These are phyloP conservation scores for Chlamydomonas reinhardtii DNA, from an alignment of 163 green algal species.

Conservation along the genomic window DNA sequence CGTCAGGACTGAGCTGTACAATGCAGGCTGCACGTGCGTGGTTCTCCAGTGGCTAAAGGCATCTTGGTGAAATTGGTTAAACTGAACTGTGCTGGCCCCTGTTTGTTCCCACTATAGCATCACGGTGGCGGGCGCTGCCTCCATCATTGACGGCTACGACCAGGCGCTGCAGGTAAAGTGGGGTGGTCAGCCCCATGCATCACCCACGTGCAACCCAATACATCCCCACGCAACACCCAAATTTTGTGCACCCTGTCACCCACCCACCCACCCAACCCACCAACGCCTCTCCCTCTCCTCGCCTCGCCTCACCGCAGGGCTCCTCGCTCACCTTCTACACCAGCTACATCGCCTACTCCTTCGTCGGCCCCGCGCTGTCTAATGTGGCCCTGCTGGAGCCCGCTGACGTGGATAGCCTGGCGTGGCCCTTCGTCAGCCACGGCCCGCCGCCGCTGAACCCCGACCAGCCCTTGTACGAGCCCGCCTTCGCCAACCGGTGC, in stretches of 20 bases:
- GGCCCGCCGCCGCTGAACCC: background rate
- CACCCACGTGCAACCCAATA: no score
- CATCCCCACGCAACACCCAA: no score
- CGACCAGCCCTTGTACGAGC: background rate
- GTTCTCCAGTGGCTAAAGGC: no score
- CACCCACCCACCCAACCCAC: background rate
- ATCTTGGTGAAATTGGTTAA: no score
- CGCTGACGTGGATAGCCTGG: background rate
- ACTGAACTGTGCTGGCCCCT: background rate
- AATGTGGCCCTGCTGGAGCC: slow-evolving; percentile 43
- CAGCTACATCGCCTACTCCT: background rate
- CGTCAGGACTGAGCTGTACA: no score
- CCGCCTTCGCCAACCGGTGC: background rate
- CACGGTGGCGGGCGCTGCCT: background rate
- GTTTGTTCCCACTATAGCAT: background rate
- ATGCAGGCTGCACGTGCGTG: no score
- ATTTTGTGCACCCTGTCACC: no score
- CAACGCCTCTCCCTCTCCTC: no score
- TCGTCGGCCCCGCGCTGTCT: background rate
- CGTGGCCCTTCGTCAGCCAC: slow-evolving; percentile 54
- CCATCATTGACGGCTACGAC: slow-evolving; percentile 8
- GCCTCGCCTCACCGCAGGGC: no score
- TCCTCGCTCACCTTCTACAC: background rate
- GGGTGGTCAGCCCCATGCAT: no score
- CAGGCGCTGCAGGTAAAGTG: background rate